Percentiles rank a stretch among this genome's conserved stretches.
phyloP scores from a whole-genome alignment of 208 protist genomes.

The Eutreptiella sp. region DNA sequence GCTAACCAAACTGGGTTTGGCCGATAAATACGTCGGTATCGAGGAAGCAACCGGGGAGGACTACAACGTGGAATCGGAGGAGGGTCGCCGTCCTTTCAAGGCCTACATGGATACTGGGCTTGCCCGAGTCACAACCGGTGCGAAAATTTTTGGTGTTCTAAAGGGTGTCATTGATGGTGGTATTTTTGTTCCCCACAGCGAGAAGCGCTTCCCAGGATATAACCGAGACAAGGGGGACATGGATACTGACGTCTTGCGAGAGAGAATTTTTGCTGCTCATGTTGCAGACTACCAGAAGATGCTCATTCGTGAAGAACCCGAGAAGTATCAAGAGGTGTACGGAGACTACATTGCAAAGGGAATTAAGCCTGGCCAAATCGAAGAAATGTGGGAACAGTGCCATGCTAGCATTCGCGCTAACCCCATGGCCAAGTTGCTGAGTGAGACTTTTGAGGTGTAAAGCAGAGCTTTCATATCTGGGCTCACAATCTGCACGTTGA shows the following conservation, averaged over 20 bases:
- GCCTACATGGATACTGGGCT: slow-evolving; percentile 95
- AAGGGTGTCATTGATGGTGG: slow-evolving; percentile 96
- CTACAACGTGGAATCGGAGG: slow-evolving; percentile 67
- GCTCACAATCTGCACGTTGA: no score
- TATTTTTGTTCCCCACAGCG: slow-evolving; percentile 90
- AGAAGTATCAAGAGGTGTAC: slow-evolving; percentile 91
- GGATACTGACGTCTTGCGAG: slow-evolving; percentile 80
- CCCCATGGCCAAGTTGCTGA: no score
- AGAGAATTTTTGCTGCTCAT: slow-evolving; percentile 95
- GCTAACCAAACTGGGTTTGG: slow-evolving; percentile 87
- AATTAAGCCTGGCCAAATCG: slow-evolving; percentile 80
- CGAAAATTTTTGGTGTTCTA: slow-evolving; percentile 81
- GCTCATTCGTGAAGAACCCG: slow-evolving; percentile 86
- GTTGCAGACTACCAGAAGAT: slow-evolving; percentile 95
- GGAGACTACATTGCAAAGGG: slow-evolving; percentile 84
- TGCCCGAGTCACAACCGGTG: slow-evolving; percentile 90
- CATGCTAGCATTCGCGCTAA: slow-evolving; percentile 87
- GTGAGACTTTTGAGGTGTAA: no score
- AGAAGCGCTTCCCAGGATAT: slow-evolving; percentile 92
- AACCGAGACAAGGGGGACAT: slow-evolving; percentile 72
- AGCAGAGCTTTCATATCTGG: no score
- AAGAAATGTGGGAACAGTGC: slow-evolving; percentile 86
- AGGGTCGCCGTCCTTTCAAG: slow-evolving; percentile 88
- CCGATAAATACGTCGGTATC: slow-evolving; percentile 82
- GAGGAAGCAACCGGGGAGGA: slow-evolving; percentile 76